Conservation (phyloP, 2,329 filamentous ascomycete genomes). For the Geosmithia putterillii region DNA sequence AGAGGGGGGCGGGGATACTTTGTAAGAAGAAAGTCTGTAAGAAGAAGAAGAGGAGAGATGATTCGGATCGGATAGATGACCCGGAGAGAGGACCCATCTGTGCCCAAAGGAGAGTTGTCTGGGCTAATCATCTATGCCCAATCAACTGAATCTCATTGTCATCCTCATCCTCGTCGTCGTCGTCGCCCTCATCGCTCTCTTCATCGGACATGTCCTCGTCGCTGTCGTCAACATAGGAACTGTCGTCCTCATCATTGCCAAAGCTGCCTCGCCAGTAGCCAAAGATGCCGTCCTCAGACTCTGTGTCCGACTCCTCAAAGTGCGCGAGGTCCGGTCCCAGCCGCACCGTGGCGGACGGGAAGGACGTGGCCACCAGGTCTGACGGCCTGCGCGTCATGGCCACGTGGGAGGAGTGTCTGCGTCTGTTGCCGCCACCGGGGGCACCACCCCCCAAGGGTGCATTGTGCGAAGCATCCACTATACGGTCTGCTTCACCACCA, state of each 20-base stretch:
- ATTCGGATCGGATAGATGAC: too few relatives aligned
- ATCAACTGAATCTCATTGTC: constrained; percentile 37
- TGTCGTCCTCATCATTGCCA: constrained; percentile 25
- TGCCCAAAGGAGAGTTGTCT: not conserved
- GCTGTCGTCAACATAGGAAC: constrained; percentile 25
- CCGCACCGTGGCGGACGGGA: constrained; percentile 22
- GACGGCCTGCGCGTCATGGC: constrained; percentile 18
- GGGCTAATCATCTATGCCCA: constrained; percentile 28
- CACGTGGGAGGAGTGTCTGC: constrained; percentile 25
- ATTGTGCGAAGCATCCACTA: not conserved
- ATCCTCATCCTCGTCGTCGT: constrained; percentile 36
- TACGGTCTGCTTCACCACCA: not conserved
- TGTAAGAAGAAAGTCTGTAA: too few relatives aligned
- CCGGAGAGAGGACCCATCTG: not conserved
- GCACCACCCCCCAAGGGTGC: too few relatives aligned
- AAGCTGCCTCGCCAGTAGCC: constrained; percentile 38
- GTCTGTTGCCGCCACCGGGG: constrained; percentile 9
- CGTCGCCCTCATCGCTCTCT: constrained; percentile 32
- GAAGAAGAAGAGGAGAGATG: too few relatives aligned
- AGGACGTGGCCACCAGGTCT: constrained; percentile 30
- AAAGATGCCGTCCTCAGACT: constrained; percentile 43
- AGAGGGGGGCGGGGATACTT: too few relatives aligned
- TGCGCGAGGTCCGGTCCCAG: not conserved
- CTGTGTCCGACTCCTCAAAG: constrained; percentile 19
- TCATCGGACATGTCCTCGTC: constrained; percentile 25